Conservation (phyloP, 73 alveolate species). For the Diophrys sp. region DNA sequence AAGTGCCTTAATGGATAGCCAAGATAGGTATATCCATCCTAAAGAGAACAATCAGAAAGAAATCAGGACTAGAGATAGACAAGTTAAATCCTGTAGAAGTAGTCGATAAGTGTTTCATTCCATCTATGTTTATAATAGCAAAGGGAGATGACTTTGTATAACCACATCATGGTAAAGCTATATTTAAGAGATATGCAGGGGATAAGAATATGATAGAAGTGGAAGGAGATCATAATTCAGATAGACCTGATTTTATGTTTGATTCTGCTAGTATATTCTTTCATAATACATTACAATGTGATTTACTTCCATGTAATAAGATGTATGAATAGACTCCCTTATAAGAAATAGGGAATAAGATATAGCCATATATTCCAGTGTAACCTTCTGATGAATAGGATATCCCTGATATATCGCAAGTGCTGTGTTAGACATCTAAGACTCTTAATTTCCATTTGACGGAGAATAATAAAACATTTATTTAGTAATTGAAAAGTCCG, state of each 20-base stretch:
- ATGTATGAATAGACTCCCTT: too few relatives aligned
- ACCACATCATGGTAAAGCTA: constrained; percentile 73
- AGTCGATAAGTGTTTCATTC: constrained; percentile 67
- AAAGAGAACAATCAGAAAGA: constrained; percentile 62
- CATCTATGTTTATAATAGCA: constrained; percentile 72
- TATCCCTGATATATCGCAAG: too few relatives aligned
- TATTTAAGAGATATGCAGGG: constrained; percentile 76
- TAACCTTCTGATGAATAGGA: too few relatives aligned
- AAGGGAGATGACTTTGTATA: constrained; percentile 74
- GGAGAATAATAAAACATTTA: too few relatives aligned
- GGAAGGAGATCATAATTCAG: constrained; percentile 87
- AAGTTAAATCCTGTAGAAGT: constrained; percentile 61
- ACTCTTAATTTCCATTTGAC: too few relatives aligned
- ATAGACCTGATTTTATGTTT: constrained; percentile 70
- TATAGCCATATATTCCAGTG: too few relatives aligned
- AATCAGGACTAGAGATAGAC: constrained; percentile 65
- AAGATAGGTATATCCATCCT: constrained; percentile 57
- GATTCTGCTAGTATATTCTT: constrained; percentile 55
- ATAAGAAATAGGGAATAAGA: too few relatives aligned
- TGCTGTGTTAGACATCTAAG: too few relatives aligned
- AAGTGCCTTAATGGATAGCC: constrained; percentile 65
- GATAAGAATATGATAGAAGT: constrained; percentile 83
- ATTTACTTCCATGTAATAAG: neutral
- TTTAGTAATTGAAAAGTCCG: too few relatives aligned
- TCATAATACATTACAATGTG: neutral